Base-by-base conservation (phyloP, 1,284 basidiomycete genomes). In the Takashimella koratensis region DNA sequence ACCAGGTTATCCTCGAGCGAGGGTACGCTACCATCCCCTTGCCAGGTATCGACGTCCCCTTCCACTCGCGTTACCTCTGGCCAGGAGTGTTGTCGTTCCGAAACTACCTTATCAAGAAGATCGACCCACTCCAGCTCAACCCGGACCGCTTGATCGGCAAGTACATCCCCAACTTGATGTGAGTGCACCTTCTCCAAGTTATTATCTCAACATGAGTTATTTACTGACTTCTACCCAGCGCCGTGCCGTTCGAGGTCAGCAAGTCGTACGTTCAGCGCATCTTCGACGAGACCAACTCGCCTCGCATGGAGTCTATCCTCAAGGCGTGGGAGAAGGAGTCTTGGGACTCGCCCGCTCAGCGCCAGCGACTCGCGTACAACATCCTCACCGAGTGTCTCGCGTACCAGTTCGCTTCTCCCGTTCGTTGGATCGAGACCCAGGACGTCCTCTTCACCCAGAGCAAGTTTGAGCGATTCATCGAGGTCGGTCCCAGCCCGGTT, bases 381-480 rank as follows among this genome's bases (percentile, higher is more conserved):
- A 93, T 97, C 65, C 85, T 98, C 57, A 92, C 97, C 63, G 95
- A 98, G 76, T 84, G 98, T 52, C 82, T 98, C 43, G 92, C 95
- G 13, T 98, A 98, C 74, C 95, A 98, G 74, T 76, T 75, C 62
- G 89, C 89, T 0, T 94, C 92, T 2, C 92, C 93, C 11, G 94
- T 98, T 23, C 86, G 93, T 53, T 98, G 95, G 95, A 98, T 98
- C 69, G 90, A 98, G 79, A 98, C 95, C 0, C 95, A 98, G 73
- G 95, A 98, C 68, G 83, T 90, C 45, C 82, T 98, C 57, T 98
- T 98, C 80, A 84, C 80, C 5, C 78, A 85, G n/a, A 96, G 86
- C 80, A 81, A 83, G 57, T 97, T 97, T 67, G 94, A 98, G 78
- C 85, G 95, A 24, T 82, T 98, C 68, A 86, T 98, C 70, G 95